Evolutionary conservation across 2,329 filamentous ascomycete genomes (phyloP).

Genomic region (Trichoderma sp.): DNA sequence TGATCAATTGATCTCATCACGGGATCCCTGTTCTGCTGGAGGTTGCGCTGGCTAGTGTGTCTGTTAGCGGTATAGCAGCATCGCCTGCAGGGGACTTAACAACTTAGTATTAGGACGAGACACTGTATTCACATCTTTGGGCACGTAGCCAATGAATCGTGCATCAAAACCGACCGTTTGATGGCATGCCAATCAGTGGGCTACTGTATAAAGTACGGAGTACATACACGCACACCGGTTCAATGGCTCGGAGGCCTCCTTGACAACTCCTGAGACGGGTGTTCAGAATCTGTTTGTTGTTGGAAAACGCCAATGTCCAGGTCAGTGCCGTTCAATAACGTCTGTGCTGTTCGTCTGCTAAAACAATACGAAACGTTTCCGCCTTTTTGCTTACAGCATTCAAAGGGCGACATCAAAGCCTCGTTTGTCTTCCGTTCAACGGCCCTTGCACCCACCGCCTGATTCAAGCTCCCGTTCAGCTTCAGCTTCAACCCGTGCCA

Average conservation of each 20-base stretch:
- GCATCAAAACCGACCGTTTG: neutral
- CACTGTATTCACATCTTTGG: neutral
- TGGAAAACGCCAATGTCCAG: neutral
- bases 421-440: neutral
- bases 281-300: neutral
- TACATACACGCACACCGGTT: neutral
- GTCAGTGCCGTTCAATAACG: neutral
- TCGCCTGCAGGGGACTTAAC: neutral
- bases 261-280: neutral
- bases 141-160: neutral
- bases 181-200: neutral
- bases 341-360: neutral
- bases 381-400: neutral
- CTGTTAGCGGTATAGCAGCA: neutral
- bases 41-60: neutral
- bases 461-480: neutral
- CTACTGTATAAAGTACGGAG: neutral
- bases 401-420: neutral
- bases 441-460: neutral
- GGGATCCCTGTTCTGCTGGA: neutral
- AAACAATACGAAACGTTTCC: neutral
- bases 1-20: neutral
- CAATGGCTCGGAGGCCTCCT: neutral
- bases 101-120: neutral
- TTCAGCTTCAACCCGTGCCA: neutral